Evolutionary conservation across 371 early-diverging fungal species (phyloP).

Genomic region (Batrachochytrium dendrobatidis): DNA sequence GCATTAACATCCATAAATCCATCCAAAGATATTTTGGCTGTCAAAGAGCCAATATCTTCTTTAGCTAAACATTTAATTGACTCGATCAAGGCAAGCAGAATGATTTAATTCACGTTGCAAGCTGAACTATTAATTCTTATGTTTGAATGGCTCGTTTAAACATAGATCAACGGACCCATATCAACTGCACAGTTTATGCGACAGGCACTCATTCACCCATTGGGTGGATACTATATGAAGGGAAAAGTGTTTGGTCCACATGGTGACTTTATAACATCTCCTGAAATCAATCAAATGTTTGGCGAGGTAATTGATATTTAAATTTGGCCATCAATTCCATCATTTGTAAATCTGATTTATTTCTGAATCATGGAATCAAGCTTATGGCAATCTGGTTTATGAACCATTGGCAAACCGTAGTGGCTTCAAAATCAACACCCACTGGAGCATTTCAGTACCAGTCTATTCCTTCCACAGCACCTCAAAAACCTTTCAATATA

Average conservation of each 20-base stretch:
- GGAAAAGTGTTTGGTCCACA: constrained; percentile 86
- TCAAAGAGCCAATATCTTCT: constrained; percentile 51
- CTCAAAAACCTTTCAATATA: constrained; percentile 54
- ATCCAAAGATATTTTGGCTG: too few relatives aligned
- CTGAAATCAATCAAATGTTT: constrained; percentile 96
- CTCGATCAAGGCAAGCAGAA: constrained; percentile 46
- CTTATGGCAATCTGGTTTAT: constrained; percentile 73
- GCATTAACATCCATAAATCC: too few relatives aligned
- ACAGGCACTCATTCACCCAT: constrained; percentile 76
- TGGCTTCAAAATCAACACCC: background rate
- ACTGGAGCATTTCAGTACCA: background rate
- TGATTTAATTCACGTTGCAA: background rate
- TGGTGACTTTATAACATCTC: constrained; percentile 93
- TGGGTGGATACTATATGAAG: constrained; percentile 87
- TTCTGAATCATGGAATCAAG: constrained; percentile 31
- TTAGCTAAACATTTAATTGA: constrained; percentile 56
- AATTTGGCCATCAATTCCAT: too few relatives aligned
- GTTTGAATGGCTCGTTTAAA: too few relatives aligned
- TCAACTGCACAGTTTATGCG: constrained; percentile 85
- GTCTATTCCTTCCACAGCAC: background rate
- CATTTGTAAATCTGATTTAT: too few relatives aligned
- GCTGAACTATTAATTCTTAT: constrained; percentile 21
- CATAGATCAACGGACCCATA: constrained; percentile 65
- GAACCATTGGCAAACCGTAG: constrained; percentile 55
- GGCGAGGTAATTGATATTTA: constrained; percentile 78